Percentiles rank a stretch among this genome's conserved stretches.
Evolutionary conservation across 257 asterid species (phyloP).

Genomic region (Solanum appendiculatum): DNA sequence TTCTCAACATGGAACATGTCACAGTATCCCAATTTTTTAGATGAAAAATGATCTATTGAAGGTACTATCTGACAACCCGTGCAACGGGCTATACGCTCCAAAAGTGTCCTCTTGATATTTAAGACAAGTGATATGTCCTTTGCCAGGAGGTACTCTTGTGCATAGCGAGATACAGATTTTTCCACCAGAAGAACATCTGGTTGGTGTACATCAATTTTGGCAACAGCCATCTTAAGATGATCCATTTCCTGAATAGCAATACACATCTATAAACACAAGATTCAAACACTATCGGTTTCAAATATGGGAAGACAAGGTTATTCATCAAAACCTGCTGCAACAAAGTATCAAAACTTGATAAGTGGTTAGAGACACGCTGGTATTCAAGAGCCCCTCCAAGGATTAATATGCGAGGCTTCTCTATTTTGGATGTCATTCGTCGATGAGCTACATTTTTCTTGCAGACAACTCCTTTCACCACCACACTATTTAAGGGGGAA

Average conservation of each 20-base stretch:
- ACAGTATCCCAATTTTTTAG: slow-evolving; percentile 74
- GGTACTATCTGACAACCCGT: slow-evolving; percentile 88
- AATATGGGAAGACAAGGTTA: slow-evolving; percentile 4
- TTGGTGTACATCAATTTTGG: slow-evolving; percentile 73
- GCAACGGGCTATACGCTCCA: slow-evolving; percentile 93
- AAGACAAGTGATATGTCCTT: slow-evolving; percentile 86
- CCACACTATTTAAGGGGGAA: slow-evolving; percentile 39
- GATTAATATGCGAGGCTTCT: slow-evolving; percentile 78
- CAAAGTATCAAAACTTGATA: slow-evolving; percentile 90
- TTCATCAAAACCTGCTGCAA: slow-evolving; percentile 73
- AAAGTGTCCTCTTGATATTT: slow-evolving; percentile 73
- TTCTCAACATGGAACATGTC: slow-evolving; percentile 72
- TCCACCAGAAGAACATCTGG: slow-evolving; percentile 95
- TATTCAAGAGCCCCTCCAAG: slow-evolving; percentile 98
- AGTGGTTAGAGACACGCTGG: slow-evolving; percentile 86
- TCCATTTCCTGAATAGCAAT: slow-evolving; percentile 73
- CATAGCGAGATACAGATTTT: slow-evolving; percentile 92
- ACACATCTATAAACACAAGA: slow-evolving; percentile 8
- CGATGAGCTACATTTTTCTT: slow-evolving; percentile 95
- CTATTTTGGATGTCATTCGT: slow-evolving; percentile 82
- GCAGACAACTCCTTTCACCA: slow-evolving; percentile 89
- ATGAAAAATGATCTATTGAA: slow-evolving; percentile 75
- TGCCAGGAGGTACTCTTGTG: slow-evolving; percentile 93
- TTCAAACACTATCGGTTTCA: neutral
- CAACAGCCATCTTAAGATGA: slow-evolving; percentile 98